Conservation (phyloP, 768 basidiomycete genomes). For the Amanita rubescens region DNA sequence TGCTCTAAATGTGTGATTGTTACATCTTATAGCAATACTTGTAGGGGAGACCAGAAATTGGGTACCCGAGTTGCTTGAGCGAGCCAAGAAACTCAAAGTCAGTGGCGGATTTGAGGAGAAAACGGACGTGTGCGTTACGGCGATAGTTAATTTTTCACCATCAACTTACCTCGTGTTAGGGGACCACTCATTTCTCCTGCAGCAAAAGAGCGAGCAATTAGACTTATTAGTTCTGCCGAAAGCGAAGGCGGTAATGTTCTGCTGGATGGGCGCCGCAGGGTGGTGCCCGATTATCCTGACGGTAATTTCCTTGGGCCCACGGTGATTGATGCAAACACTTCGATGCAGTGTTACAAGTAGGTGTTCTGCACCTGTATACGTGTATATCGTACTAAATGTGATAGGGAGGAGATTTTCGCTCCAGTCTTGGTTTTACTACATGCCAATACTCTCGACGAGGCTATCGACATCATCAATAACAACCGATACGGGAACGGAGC, state of each 20-base stretch:
- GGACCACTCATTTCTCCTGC: slow-evolving; percentile 79
- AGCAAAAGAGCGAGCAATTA: slow-evolving; percentile 71
- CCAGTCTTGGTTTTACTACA: slow-evolving; percentile 76
- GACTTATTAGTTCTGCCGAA: slow-evolving; percentile 65
- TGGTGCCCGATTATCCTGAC: slow-evolving; percentile 66
- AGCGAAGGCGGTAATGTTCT: slow-evolving; percentile 80
- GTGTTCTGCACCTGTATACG: slow-evolving; percentile 16
- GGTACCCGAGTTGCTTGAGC: slow-evolving; percentile 81
- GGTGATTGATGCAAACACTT: slow-evolving; percentile 72
- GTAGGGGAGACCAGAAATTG: slow-evolving; percentile 76
- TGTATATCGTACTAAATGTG: not conserved
- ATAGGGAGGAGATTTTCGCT: slow-evolving; percentile 91
- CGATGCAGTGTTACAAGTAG: slow-evolving; percentile 85
- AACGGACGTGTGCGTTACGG: slow-evolving; percentile 60
- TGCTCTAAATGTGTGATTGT: slow-evolving; percentile 1
- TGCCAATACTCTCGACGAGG: slow-evolving; percentile 84
- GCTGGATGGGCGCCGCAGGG: slow-evolving; percentile 74
- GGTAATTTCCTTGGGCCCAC: slow-evolving; percentile 97
- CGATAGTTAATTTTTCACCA: not conserved
- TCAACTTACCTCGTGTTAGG: slow-evolving; percentile 24
- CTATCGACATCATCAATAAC: slow-evolving; percentile 80
- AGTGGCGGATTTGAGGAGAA: slow-evolving; percentile 86
- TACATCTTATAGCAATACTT: slow-evolving; percentile 56
- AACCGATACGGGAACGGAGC: slow-evolving; percentile 93
- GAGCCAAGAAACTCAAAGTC: slow-evolving; percentile 73